Base-by-base conservation (phyloP, 495 filamentous ascomycete genomes). In the Halenospora varia region DNA sequence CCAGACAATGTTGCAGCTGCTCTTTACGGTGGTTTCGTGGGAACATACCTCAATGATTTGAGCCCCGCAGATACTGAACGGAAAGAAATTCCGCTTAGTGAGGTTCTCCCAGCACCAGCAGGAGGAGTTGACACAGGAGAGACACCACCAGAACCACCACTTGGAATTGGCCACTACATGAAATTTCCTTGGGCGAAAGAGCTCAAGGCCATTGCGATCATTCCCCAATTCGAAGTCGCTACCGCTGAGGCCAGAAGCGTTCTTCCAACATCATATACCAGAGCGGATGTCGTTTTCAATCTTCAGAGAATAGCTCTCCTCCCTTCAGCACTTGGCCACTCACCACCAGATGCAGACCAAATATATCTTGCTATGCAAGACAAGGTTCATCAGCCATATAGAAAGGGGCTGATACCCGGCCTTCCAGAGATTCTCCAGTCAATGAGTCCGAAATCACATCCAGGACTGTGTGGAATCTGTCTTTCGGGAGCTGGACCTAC, bases 361-460 rank as follows among this genome's bases (percentile, higher is more conserved):
- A 97, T 98, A 68, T 96, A 90, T 75, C 79, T 92, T 24, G 93
- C 90, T 24, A 98, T 98, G 94, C 92, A 96, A 72, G 94, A 98
- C 74, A 94, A 90, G 70, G 79, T 98, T 40, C 94, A 98, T 71
- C 94, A 98, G 70, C 93, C 89, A 10, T 96, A 97, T 73, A 85
- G 94, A 44, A 84, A 89, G 69, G 86, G 78, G 11, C 78, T 98
- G 49, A 92, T 98, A 59, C 94, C 93, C 1, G 92, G 94, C 0
- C 74, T 98, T 53, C 86, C 87, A n/a, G 88, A 95, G 65, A 89
- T 96, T 56, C 85, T 97, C 29, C 82, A 87, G 66, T 88, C 85
- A 25, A 86, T 98, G 71, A 93, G 84, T 20, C 93, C 92, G 1
- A 78, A 82, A 65, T 85, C 86, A 20, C 88, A 96, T 66, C 88